phyloP scores from a whole-genome alignment of 306 rosid species.

The Prunus dulcis region DNA sequence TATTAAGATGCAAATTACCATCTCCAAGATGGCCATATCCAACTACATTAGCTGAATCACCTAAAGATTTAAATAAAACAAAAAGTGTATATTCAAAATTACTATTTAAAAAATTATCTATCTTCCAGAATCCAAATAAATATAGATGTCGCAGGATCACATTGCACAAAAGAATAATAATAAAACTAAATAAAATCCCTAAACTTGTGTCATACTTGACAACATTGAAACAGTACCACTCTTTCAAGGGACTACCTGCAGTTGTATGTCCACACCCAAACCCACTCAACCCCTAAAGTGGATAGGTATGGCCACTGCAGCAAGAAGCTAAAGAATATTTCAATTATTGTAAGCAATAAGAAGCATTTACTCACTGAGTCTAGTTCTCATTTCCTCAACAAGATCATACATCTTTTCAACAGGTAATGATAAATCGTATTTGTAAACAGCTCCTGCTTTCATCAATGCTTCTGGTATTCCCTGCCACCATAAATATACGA shows the following conservation, averaged over 20 bases:
- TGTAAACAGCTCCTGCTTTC: slow-evolving; percentile 86
- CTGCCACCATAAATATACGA: slow-evolving; percentile 34
- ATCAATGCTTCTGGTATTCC: slow-evolving; percentile 83
- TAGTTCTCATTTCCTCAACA: slow-evolving; percentile 73
- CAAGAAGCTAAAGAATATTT: not conserved
- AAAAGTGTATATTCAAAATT: not conserved
- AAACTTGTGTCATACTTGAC: too few species aligned
- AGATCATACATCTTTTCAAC: slow-evolving; percentile 69
- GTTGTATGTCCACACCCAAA: slow-evolving; percentile 23
- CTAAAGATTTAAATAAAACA: slow-evolving; percentile 29
- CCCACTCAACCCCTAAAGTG: not conserved
- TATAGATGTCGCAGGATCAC: not conserved
- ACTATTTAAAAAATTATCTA: not conserved
- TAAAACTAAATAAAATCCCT: too few species aligned
- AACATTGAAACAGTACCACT: too few species aligned
- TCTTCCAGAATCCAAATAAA: not conserved
- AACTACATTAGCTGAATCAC: slow-evolving; percentile 58
- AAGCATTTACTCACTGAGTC: slow-evolving; percentile 56
- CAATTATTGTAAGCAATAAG: slow-evolving; percentile 2
- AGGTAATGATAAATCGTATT: slow-evolving; percentile 85
- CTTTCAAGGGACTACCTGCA: too few species aligned
- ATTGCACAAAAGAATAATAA: not conserved
- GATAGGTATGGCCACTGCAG: not conserved
- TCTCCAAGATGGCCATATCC: slow-evolving; percentile 98
- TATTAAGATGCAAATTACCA: slow-evolving; percentile 85